These are phyloP conservation scores for Aspergillus pseudonomiae DNA, from an alignment of 2,329 filamentous ascomycete genomes.

Conservation along the genomic window DNA sequence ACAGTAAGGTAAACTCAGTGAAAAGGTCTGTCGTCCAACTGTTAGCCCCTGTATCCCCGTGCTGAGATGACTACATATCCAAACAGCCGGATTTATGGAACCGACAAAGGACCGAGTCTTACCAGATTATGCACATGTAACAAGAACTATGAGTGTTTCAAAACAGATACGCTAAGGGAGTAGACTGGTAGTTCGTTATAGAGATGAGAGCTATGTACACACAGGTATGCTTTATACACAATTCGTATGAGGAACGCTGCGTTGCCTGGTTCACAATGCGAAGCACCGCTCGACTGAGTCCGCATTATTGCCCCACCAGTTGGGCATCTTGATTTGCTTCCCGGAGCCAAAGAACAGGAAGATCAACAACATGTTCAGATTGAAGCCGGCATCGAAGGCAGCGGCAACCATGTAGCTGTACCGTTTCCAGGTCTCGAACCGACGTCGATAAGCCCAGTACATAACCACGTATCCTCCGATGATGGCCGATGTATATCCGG, in stretches of 20 bases:
- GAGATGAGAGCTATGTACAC: neutral
- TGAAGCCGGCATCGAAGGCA: slow-evolving; percentile 65
- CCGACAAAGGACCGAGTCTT: neutral
- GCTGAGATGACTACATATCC: neutral
- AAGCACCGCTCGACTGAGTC: slow-evolving; percentile 62
- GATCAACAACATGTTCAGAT: slow-evolving; percentile 64
- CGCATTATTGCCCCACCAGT: slow-evolving; percentile 66
- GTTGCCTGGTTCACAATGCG: slow-evolving; percentile 39
- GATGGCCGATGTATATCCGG: slow-evolving; percentile 60
- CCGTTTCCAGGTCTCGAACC: slow-evolving; percentile 60
- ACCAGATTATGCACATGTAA: neutral
- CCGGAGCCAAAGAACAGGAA: slow-evolving; percentile 62
- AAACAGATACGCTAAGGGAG: neutral
- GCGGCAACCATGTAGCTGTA: slow-evolving; percentile 66
- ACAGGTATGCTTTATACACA: neutral
- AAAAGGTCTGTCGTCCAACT: too few relatives aligned
- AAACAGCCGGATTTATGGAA: neutral
- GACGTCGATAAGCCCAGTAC: slow-evolving; percentile 60
- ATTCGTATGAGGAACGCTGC: neutral
- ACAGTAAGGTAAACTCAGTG: neutral
- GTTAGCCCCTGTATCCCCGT: too few relatives aligned
- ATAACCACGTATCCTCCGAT: slow-evolving; percentile 65
- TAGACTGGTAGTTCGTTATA: neutral
- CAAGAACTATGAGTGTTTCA: neutral
- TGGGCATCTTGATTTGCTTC: slow-evolving; percentile 61